A percentile compares a stretch with the other conserved stretches of the same genome.
Evolutionary conservation across 2,329 filamentous ascomycete genomes (phyloP).

Genomic region (Emydomyces testavorans): DNA sequence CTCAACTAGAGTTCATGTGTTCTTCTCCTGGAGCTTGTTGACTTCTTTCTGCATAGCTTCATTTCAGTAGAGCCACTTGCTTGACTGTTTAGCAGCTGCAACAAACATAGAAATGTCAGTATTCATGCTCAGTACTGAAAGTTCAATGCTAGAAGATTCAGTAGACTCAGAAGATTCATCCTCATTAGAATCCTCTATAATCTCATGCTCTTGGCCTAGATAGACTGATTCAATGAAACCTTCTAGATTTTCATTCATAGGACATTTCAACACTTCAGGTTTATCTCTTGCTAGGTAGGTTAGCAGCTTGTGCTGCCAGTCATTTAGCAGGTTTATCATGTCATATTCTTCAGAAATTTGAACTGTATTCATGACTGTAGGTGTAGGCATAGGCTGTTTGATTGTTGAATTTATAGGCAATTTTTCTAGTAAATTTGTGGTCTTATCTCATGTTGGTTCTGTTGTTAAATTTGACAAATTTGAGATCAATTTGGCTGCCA

Average conservation of each 20-base stretch:
- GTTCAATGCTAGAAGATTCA: no score
- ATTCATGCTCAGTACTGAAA: no score
- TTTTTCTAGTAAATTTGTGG: no score
- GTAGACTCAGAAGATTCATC: no score
- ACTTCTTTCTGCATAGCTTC: constrained; percentile 4
- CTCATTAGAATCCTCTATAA: no score
- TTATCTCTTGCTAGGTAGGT: background rate
- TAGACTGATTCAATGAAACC: background rate
- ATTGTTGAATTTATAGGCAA: background rate
- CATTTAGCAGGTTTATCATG: background rate
- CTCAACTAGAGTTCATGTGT: background rate
- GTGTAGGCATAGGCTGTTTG: background rate
- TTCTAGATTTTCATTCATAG: background rate
- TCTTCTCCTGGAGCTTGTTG: background rate
- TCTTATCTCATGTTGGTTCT: no score
- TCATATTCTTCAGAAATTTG: background rate
- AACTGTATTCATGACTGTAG: no score
- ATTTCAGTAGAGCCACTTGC: background rate
- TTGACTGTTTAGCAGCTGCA: background rate
- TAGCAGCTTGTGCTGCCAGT: no score
- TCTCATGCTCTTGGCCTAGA: no score
- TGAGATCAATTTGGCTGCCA: no score
- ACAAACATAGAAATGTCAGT: background rate
- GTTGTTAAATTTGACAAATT: no score
- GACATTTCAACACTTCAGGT: background rate